A percentile compares a stretch with the other conserved stretches of the same genome.
These are phyloP conservation scores for Keithomyces neogunnii DNA, from an alignment of 2,329 filamentous ascomycete species.

Conservation along the genomic window DNA sequence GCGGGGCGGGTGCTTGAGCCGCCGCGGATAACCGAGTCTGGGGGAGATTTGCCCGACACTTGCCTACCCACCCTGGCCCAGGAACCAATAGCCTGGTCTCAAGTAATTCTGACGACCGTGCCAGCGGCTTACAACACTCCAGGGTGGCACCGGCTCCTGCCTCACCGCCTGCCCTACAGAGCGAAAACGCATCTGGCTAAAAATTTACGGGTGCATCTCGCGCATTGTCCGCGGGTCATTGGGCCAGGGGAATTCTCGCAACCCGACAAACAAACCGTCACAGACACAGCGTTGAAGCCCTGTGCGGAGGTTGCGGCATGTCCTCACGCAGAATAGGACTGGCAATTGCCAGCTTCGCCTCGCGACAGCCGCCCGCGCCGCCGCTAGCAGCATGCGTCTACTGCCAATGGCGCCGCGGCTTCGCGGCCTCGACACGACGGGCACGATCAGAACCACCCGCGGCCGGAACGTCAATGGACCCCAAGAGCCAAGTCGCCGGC, in stretches of 20 bases:
- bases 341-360: slow-evolving; percentile 17
- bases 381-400: slow-evolving; percentile 34
- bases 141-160: too few relatives aligned
- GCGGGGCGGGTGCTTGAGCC: slow-evolving; percentile 16
- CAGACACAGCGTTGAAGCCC: background rate
- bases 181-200: background rate
- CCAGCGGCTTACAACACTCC: too few relatives aligned
- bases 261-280: background rate
- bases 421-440: slow-evolving; percentile 34
- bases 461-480: slow-evolving; percentile 26
- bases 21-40: slow-evolving; percentile 28
- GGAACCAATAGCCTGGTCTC: too few relatives aligned
- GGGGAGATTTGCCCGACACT: background rate
- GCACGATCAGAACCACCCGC: slow-evolving; percentile 24
- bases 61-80: too few relatives aligned
- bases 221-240: too few relatives aligned
- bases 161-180: background rate
- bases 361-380: slow-evolving; percentile 9
- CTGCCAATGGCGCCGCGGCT: slow-evolving; percentile 43
- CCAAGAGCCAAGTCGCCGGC: slow-evolving; percentile 30
- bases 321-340: slow-evolving; percentile 23
- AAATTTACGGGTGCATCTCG: background rate
- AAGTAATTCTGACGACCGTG: too few relatives aligned
- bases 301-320: slow-evolving; percentile 13
- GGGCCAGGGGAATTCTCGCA: background rate